Percentiles rank a stretch among this genome's conserved stretches.
These are phyloP conservation scores for Penicillium odoratum DNA, from an alignment of 495 filamentous ascomycete species.

Conservation along the genomic window DNA sequence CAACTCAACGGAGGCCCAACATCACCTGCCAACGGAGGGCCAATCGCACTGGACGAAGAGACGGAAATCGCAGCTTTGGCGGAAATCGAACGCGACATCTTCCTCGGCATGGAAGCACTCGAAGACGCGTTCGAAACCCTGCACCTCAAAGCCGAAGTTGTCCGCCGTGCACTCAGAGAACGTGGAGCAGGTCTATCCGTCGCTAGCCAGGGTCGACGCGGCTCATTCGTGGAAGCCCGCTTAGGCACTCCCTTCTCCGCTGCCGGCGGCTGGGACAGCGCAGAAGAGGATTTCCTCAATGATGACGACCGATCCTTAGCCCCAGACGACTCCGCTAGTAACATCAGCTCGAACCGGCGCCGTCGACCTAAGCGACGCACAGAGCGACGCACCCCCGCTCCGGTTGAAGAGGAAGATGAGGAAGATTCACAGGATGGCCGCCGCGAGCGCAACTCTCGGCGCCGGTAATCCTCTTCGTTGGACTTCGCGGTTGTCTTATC, in stretches of 20 bases:
- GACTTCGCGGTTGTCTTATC: too few relatives aligned
- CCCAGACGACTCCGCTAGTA: conserved; percentile 75
- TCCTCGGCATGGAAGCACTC: conserved; percentile 86
- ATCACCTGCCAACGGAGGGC: conserved; percentile 51
- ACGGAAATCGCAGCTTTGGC: conserved; percentile 86
- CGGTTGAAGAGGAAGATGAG: conserved; percentile 82
- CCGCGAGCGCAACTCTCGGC: conserved; percentile 32
- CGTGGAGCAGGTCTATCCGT: conserved; percentile 77
- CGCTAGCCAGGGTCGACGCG: conserved; percentile 70
- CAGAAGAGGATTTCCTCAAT: conserved; percentile 61
- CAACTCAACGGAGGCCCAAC: conserved; percentile 36
- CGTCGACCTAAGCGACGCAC: conserved; percentile 67
- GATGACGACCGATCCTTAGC: conserved; percentile 68
- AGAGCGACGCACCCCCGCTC: conserved; percentile 78
- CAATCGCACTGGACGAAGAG: conserved; percentile 90
- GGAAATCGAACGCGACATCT: conserved; percentile 92
- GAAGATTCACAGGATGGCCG: conserved; percentile 31
- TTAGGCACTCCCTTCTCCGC: conserved; percentile 58
- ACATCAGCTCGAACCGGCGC: conserved; percentile 74
- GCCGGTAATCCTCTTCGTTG: conserved; percentile 22
- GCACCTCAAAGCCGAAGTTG: conserved; percentile 77
- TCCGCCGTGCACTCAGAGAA: conserved; percentile 76
- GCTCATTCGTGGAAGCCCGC: conserved; percentile 50
- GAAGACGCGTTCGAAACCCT: conserved; percentile 95
- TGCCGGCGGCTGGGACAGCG: conserved; percentile 41